Base-by-base conservation (phyloP, 495 filamentous ascomycete species). In the Annulohypoxylon moriforme region DNA sequence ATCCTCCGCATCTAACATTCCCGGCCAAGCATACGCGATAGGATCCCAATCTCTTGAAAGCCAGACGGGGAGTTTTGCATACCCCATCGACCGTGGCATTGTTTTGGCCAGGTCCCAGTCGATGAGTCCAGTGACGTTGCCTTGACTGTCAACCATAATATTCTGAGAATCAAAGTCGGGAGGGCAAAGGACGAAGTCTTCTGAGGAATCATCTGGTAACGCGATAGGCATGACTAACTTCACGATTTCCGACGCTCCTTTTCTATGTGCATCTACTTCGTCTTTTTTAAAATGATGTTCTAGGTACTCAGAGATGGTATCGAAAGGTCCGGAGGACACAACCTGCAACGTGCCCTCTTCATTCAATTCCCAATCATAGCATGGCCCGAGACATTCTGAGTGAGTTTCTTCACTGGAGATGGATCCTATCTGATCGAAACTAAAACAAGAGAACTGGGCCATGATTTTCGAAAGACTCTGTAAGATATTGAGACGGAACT, bases 21-120 rank as follows among this genome's bases (percentile, higher is more conserved):
- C 5, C 14, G 61, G 53, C 62, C 71, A 81, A 13, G 68, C 60
- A 57, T 76, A 79, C 73, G 75, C 77, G 1, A 64, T 18, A 22
- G 79, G 78, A 46, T 80, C 75, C 77, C 78, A 82, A 50, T 84
- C 81, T 10, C 71, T 64, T 4, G 75, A 80, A 8, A 84, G 75
- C 75, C 79, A 85, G 13, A 20, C 22, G 4, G 56, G 65, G 24
- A 79, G 78, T 50, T 63, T 24, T 10, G 66, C 63, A 60, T 73
- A 71, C 1, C 76, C 77, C 2, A 84, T 27, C 22, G 47, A 69
- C 13, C 73, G 77, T 31, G 82, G 80, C 3, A 71, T 11, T 1
- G 80, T 74, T n/a, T 71, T 55, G 22, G 72, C 76, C 10, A 71
- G 67, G 50, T 85, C 83, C 83, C 82, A 84, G 62, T 84, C 84